phyloP scores from a whole-genome alignment of 495 filamentous ascomycete genomes.

The Hypoxylon lienhwacheense region DNA sequence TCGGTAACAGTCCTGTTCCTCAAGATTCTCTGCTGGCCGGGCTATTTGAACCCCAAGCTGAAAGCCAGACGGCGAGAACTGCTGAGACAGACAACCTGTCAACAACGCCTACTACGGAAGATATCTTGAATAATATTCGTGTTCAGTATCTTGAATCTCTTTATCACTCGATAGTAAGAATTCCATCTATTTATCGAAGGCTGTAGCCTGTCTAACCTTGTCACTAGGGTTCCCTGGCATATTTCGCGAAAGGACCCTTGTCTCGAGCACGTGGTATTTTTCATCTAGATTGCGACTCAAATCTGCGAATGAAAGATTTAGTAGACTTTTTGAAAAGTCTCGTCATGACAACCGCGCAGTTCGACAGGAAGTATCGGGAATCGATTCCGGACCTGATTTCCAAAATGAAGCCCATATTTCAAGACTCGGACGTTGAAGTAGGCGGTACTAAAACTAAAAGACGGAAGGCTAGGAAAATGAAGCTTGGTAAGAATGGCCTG shows the following conservation, averaged over 20 bases:
- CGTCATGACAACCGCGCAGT: slow-evolving; percentile 68
- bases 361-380: slow-evolving; percentile 88
- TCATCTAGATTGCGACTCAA: slow-evolving; percentile 57
- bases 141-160: slow-evolving; percentile 83
- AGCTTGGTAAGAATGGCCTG: slow-evolving; percentile 72
- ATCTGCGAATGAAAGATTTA: slow-evolving; percentile 60
- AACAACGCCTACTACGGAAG: slow-evolving; percentile 56
- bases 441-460: slow-evolving; percentile 52
- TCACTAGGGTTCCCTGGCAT: slow-evolving; percentile 81
- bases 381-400: slow-evolving; percentile 68
- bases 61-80: background rate
- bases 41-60: slow-evolving; percentile 3
- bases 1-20: slow-evolving; percentile 5
- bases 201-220: slow-evolving; percentile 31
- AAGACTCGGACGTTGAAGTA: slow-evolving; percentile 60
- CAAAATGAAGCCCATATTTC: slow-evolving; percentile 58
- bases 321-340: slow-evolving; percentile 69
- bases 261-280: slow-evolving; percentile 83
- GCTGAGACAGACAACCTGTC: slow-evolving; percentile 25
- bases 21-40: slow-evolving; percentile 7
- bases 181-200: background rate
- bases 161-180: slow-evolving; percentile 80
- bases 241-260: slow-evolving; percentile 94
- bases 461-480: slow-evolving; percentile 69
- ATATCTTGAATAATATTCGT: slow-evolving; percentile 67